Evolutionary conservation across 495 filamentous ascomycete genomes (phyloP), one percentile per base, ranked within the genome.

Genomic region (Hyaloscypha hepaticicola): DNA sequence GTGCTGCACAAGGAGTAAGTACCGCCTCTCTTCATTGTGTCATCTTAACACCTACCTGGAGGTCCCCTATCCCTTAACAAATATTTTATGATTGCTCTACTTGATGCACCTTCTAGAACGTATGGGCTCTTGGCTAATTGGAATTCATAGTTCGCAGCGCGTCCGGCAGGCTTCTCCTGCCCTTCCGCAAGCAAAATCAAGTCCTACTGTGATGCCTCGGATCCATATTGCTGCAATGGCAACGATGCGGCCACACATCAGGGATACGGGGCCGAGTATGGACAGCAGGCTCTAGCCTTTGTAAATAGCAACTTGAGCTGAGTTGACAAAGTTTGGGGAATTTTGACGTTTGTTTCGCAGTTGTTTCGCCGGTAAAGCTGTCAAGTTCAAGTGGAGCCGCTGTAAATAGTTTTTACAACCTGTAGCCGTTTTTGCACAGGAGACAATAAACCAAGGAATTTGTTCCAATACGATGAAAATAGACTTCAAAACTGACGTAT

Each of bases 201-300:
- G 72, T 83, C 78, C 9, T 88, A 87, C 78, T 88, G 85, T 72
- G 85, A 88, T 73, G 68, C 81, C 28, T 63, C 82, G 11, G 85
- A 88, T 71, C 85, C 85, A 9, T 87, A 87, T 73, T 88, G 85
- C 79, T 88, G 84, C 76, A 86, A 80, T 55, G 85, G 85, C 58
- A 86, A 75, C 72, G 75, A 88, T 67, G 78, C 77, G 5, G 76
- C 77, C 59, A 79, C 79, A 14, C 85, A 87, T 72, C 80, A 87
- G 70, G 78, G 80, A n/a, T 88, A 88, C 66, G 85, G 81, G 25
- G 71, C 70, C 60, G 79, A 83, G 69, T 88, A 88, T 70, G 85
- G 85, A 14, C 70, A 79, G 62, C 76, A 79, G 66, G 85, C 85
- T 9, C 68, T 87, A 5, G 66, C 73, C 8, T 88, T 88, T 58